These are phyloP conservation scores for Sporopachydermia lactativora DNA, from an alignment of 805 yeast species.

Conservation along the genomic window DNA sequence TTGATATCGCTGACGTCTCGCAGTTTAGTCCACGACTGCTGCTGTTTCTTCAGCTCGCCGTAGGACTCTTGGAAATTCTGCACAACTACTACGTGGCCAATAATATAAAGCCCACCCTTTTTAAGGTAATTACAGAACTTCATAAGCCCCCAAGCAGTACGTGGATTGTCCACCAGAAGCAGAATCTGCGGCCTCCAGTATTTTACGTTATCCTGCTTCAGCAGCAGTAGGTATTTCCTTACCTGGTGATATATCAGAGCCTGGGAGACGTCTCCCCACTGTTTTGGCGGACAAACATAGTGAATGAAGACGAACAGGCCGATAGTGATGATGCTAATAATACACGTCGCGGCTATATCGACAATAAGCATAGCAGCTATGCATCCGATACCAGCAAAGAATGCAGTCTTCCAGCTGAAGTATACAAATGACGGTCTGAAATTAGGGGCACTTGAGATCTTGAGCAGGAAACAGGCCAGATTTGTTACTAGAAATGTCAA, in stretches of 20 bases:
- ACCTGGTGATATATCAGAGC: conserved; percentile 93
- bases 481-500: conserved; percentile 94
- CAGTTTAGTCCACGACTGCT: conserved; percentile 69
- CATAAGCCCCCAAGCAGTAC: conserved; percentile 84
- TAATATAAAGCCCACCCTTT: conserved; percentile 84
- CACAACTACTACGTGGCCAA: conserved; percentile 81
- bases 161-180: conserved; percentile 78
- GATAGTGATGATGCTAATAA: conserved; percentile 51
- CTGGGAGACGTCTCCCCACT: conserved; percentile 98
- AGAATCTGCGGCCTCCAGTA: conserved; percentile 97
- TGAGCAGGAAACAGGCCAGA: conserved; percentile 80
- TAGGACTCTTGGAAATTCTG: conserved; percentile 47
- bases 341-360: conserved; percentile 78
- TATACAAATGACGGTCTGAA: conserved; percentile 91
- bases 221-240: conserved; percentile 69
- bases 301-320: conserved; percentile 69
- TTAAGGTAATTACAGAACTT: conserved; percentile 88
- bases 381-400: conserved; percentile 55
- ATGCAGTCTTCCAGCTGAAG: conserved; percentile 73
- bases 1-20: conserved; percentile 69
- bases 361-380: conserved; percentile 85
- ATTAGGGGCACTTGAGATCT: conserved; percentile 92
- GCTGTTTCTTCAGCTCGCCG: conserved; percentile 58
- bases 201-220: conserved; percentile 86
- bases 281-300: conserved; percentile 84